Evolutionary conservation across 2,329 filamentous ascomycete genomes (phyloP).

Genomic region (Zasmidium angulare): DNA sequence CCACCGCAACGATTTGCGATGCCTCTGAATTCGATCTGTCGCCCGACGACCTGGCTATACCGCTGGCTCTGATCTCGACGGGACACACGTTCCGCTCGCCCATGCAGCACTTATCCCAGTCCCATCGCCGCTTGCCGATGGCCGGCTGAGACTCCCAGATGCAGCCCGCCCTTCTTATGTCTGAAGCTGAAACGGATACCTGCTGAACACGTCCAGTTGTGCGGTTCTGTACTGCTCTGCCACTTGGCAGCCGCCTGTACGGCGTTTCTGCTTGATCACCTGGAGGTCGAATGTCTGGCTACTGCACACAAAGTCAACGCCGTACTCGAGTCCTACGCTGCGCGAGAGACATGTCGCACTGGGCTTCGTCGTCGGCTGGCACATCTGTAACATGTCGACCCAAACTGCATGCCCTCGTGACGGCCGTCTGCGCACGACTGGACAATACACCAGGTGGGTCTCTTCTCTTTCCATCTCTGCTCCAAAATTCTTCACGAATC

Average conservation of each 20-base stretch:
- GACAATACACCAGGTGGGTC: not conserved
- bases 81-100: not conserved
- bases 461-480: not conserved
- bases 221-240: slow-evolving; percentile 7
- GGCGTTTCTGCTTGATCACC: slow-evolving; percentile 17
- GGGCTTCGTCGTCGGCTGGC: not conserved
- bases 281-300: not conserved
- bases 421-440: slow-evolving; percentile 6
- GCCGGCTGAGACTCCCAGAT: slow-evolving; percentile 11
- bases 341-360: not conserved
- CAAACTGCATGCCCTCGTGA: slow-evolving; percentile 13
- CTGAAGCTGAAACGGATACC: slow-evolving; percentile 13
- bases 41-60: slow-evolving; percentile 18
- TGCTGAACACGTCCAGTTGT: slow-evolving; percentile 5
- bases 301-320: slow-evolving; percentile 2
- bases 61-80: slow-evolving; percentile 9
- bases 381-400: not conserved
- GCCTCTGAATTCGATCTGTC: slow-evolving; percentile 4
- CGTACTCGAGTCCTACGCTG: not conserved
- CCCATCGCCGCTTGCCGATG: not conserved
- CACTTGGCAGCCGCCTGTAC: slow-evolving; percentile 12
- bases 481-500: not conserved
- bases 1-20: not conserved
- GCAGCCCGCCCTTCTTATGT: slow-evolving; percentile 17
- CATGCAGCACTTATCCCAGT: not conserved